phyloP scores from a whole-genome alignment of 768 basidiomycete species.

The Gelatoporia subvermispora region DNA sequence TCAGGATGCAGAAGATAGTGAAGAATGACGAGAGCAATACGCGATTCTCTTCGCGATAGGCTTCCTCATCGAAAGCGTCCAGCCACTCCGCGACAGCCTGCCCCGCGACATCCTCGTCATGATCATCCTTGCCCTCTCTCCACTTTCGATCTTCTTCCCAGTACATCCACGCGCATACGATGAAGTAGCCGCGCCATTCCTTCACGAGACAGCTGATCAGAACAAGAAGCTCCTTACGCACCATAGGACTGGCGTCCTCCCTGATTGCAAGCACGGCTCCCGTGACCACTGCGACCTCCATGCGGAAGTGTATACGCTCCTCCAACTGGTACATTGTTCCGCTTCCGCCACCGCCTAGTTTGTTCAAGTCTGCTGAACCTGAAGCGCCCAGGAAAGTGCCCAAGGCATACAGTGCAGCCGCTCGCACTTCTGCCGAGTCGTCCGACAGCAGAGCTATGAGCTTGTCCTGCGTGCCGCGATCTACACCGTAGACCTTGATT shows the following conservation, averaged over 20 bases:
- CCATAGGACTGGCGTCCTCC: slow-evolving; percentile 95
- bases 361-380: slow-evolving; percentile 61
- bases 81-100: slow-evolving; percentile 78
- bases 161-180: slow-evolving; percentile 94
- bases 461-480: slow-evolving; percentile 75
- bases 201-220: slow-evolving; percentile 90
- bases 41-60: slow-evolving; percentile 69
- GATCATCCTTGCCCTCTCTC: slow-evolving; percentile 35
- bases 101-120: slow-evolving; percentile 69
- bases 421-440: slow-evolving; percentile 89
- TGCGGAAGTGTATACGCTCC: slow-evolving; percentile 74
- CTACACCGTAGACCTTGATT: slow-evolving; percentile 79
- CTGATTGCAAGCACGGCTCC: slow-evolving; percentile 84
- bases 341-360: slow-evolving; percentile 78
- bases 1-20: slow-evolving; percentile 82
- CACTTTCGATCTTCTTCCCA: slow-evolving; percentile 86
- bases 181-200: slow-evolving; percentile 95
- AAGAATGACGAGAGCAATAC: slow-evolving; percentile 89
- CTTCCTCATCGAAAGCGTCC: slow-evolving; percentile 63
- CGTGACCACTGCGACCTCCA: slow-evolving; percentile 91
- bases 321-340: slow-evolving; percentile 75
- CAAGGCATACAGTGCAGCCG: slow-evolving; percentile 86
- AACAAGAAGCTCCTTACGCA: slow-evolving; percentile 88
- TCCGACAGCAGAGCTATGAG: slow-evolving; percentile 76
- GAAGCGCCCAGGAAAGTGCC: slow-evolving; percentile 92